phyloP scores from a whole-genome alignment of 345 rosid species.

The Aquilaria malaccensis region DNA sequence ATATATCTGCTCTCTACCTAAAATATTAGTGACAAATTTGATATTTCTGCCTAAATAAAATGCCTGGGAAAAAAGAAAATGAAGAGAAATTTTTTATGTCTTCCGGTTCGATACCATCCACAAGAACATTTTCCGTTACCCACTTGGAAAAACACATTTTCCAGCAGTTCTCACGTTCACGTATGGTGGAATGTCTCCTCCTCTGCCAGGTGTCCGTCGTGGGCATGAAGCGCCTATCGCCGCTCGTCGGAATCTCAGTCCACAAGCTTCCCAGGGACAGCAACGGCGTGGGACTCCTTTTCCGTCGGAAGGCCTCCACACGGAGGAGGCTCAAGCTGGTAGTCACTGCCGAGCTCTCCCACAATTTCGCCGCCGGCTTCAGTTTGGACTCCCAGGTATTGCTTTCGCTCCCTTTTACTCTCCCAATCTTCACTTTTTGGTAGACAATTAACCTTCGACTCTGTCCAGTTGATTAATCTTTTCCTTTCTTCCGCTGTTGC shows the following conservation, averaged over 20 bases:
- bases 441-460: background rate
- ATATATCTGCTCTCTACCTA: too few relatives aligned
- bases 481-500: background rate
- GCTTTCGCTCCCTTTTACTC: constrained; percentile 3
- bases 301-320: constrained; percentile 26
- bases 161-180: constrained; percentile 3
- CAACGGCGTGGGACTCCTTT: constrained; percentile 22
- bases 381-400: constrained; percentile 79
- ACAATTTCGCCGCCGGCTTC: constrained; percentile 42
- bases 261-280: constrained; percentile 20
- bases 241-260: constrained; percentile 36
- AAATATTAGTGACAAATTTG: too few relatives aligned
- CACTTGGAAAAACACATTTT: too few relatives aligned
- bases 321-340: constrained; percentile 38
- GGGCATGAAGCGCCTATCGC: constrained; percentile 41
- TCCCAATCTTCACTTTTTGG: too few relatives aligned
- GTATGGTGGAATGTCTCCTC: constrained; percentile 50
- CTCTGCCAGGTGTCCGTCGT: constrained; percentile 39
- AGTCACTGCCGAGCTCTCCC: constrained; percentile 54
- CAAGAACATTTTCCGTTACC: too few relatives aligned
- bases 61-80: too few relatives aligned
- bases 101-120: too few relatives aligned
- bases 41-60: too few relatives aligned
- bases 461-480: background rate
- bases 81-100: too few relatives aligned